Evolutionary conservation across 345 rosid genomes (phyloP).

Genomic region (Cardamine resedifolia): DNA sequence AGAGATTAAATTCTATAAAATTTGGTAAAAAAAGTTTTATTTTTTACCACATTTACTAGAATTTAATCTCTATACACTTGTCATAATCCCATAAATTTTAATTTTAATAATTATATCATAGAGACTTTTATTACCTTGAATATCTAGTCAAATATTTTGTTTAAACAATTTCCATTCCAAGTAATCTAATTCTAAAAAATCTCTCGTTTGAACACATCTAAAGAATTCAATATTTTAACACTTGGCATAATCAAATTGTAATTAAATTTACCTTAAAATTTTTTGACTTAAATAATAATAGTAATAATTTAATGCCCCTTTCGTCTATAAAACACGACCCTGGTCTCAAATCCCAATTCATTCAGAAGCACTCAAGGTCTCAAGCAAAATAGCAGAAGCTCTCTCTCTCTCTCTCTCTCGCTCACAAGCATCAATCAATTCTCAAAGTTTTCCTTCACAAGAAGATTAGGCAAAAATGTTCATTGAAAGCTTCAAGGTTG

Average conservation of each 20-base stretch:
- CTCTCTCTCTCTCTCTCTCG: not conserved
- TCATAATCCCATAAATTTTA: not conserved
- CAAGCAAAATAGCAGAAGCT: not conserved
- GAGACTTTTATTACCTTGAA: not conserved
- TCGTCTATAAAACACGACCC: conserved; percentile 25
- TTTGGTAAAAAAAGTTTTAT: too few species aligned
- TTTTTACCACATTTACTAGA: not conserved
- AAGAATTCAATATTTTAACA: not conserved
- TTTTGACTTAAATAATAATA: not conserved
- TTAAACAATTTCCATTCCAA: not conserved
- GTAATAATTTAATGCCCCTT: not conserved
- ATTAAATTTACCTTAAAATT: not conserved
- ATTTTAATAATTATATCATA: not conserved
- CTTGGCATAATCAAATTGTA: not conserved
- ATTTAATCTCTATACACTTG: not conserved
- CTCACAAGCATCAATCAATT: too few species aligned
- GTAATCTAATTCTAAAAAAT: not conserved
- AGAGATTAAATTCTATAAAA: too few species aligned
- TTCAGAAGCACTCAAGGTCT: not conserved
- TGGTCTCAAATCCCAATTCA: conserved; percentile 21
- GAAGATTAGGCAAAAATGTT: conserved; percentile 54
- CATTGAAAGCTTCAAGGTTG: conserved; percentile 83
- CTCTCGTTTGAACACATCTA: not conserved
- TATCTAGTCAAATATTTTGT: not conserved
- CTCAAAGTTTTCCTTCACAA: not conserved